Percentiles rank a stretch among this genome's conserved stretches.
phyloP scores from a whole-genome alignment of 345 rosid species.

The Punica granatum region DNA sequence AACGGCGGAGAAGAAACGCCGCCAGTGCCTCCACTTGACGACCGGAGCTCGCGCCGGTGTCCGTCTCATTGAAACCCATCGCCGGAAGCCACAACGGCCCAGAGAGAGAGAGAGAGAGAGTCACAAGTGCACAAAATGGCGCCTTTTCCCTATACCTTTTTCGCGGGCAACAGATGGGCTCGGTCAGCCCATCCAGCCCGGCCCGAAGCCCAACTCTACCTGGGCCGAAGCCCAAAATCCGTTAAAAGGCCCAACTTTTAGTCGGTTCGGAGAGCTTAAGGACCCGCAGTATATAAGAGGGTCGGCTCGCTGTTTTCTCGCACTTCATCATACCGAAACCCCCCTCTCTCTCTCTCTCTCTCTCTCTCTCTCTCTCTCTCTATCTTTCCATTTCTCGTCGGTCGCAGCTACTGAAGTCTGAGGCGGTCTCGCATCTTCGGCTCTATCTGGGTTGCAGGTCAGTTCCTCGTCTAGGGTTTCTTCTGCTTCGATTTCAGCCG shows the following conservation, averaged over 20 bases:
- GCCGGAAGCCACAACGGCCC: not conserved
- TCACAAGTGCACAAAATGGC: not conserved
- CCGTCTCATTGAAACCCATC: slow-evolving; percentile 1
- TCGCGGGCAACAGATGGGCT: slow-evolving; percentile 8
- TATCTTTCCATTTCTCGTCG: too few species aligned
- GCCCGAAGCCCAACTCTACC: not conserved
- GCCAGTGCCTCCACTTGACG: slow-evolving; percentile 36
- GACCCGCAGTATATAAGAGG: not conserved
- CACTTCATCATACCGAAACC: too few species aligned
- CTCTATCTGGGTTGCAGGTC: not conserved
- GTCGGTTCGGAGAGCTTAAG: not conserved
- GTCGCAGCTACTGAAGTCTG: not conserved
- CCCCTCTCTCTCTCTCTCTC: too few species aligned
- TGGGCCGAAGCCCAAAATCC: not conserved
- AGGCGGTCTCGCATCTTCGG: too few species aligned
- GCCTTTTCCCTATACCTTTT: too few species aligned
- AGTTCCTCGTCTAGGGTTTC: not conserved
- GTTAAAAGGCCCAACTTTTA: not conserved
- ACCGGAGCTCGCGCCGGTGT: slow-evolving; percentile 19
- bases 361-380: too few species aligned
- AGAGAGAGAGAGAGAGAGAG: too few species aligned
- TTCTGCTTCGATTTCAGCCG: not conserved
- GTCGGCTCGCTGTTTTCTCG: not conserved
- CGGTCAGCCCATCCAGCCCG: too few species aligned
- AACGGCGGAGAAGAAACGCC: slow-evolving; percentile 45